phyloP scores from a whole-genome alignment of 164 flowering plant species.

The Euptelea pleiosperma region DNA sequence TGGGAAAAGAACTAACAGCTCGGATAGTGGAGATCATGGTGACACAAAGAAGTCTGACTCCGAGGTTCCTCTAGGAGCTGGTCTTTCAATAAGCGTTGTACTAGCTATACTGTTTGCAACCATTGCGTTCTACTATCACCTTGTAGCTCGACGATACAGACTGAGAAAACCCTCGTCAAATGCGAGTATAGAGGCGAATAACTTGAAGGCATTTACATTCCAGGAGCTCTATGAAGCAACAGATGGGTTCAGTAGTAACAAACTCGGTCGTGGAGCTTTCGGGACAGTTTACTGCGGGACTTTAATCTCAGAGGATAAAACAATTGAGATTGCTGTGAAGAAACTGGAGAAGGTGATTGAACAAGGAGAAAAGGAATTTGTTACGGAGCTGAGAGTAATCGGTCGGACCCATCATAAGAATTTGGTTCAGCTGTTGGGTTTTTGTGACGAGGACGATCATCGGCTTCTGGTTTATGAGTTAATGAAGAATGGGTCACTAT shows the following conservation, averaged over 20 bases:
- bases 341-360: constrained; percentile 23
- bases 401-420: too few relatives aligned
- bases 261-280: constrained; percentile 25
- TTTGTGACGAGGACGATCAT: constrained; percentile 16
- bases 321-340: constrained; percentile 29
- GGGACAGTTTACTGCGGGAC: constrained; percentile 29
- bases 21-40: neutral
- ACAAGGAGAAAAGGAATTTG: constrained; percentile 26
- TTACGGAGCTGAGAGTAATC: constrained; percentile 28
- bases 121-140: constrained; percentile 16
- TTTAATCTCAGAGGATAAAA: constrained; percentile 7
- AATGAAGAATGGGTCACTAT: constrained; percentile 22
- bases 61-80: neutral
- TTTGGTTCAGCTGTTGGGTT: constrained; percentile 25
- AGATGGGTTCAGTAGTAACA: constrained; percentile 20
- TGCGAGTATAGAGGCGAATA: constrained; percentile 4
- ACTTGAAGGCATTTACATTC: constrained; percentile 23
- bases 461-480: constrained; percentile 23
- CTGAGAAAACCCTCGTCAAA: neutral
- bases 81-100: neutral
- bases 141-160: constrained; percentile 4
- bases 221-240: constrained; percentile 29
- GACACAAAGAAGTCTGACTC: neutral
- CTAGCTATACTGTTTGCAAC: constrained; percentile 14
- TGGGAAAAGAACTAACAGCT: neutral